phyloP scores from a whole-genome alignment of 768 basidiomycete genomes.

The Agrocybe pediades region DNA sequence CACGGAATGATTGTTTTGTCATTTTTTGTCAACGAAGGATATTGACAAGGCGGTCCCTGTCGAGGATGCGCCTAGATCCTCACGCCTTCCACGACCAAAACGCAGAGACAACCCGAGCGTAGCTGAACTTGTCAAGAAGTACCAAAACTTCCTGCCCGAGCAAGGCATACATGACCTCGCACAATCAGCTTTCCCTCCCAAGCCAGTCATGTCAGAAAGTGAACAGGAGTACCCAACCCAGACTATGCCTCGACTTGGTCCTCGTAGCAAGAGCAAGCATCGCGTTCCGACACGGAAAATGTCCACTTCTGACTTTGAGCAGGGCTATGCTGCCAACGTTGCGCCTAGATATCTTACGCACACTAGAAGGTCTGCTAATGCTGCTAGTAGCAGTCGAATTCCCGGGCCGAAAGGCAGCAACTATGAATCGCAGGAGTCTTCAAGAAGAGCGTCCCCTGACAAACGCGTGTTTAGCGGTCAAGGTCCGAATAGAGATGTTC shows the following conservation, averaged over 20 bases:
- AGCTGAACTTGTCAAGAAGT: conserved; percentile 83
- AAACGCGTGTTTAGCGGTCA: conserved; percentile 47
- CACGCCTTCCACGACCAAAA: conserved; percentile 65
- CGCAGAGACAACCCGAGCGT: conserved; percentile 62
- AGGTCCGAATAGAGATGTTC: conserved; percentile 45
- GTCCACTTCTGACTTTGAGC: conserved; percentile 85
- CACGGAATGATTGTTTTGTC: not conserved
- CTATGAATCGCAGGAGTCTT: conserved; percentile 60
- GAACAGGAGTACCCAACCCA: conserved; percentile 63
- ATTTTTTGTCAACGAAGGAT: conserved; percentile 4
- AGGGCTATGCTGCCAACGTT: conserved; percentile 91
- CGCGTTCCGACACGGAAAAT: conserved; percentile 51
- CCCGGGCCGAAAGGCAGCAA: conserved; percentile 51
- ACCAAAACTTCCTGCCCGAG: conserved; percentile 75
- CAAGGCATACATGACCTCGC: conserved; percentile 73
- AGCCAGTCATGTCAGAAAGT: conserved; percentile 71
- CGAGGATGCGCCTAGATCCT: conserved; percentile 37
- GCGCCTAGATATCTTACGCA: conserved; percentile 74
- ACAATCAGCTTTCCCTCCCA: conserved; percentile 68
- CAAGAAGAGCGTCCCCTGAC: conserved; percentile 74
- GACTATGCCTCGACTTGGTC: conserved; percentile 34
- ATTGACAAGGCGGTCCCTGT: conserved; percentile 18
- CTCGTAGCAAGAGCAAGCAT: conserved; percentile 53
- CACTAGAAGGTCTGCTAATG: conserved; percentile 44
- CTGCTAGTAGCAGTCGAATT: conserved; percentile 45